Percentiles rank a stretch among this genome's conserved stretches.
Evolutionary conservation across 2,329 filamentous ascomycete genomes (phyloP).

Genomic region (Leptoxyphium fumago): DNA sequence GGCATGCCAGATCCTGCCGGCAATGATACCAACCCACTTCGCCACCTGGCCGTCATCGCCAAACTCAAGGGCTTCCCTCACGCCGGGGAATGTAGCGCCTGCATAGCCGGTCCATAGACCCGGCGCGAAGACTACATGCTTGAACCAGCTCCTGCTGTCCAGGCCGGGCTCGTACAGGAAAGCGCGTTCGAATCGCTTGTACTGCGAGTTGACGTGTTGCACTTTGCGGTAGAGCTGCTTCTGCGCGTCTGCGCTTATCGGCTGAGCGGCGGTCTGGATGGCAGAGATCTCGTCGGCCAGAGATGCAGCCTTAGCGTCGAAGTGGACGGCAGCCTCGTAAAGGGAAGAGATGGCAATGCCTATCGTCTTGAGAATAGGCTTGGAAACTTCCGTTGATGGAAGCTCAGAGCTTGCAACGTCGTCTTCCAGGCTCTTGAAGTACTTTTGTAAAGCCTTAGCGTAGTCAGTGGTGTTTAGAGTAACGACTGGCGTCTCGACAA

Average conservation of each 20-base stretch:
- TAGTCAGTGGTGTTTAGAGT: constrained; percentile 34
- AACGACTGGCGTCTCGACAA: constrained; percentile 33
- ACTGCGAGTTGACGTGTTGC: constrained; percentile 57
- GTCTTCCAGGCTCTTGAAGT: constrained; percentile 17
- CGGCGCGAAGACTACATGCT: constrained; percentile 80
- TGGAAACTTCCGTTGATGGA: constrained; percentile 1
- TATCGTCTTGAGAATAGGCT: constrained; percentile 31
- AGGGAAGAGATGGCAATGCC: constrained; percentile 36
- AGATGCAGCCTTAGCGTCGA: constrained; percentile 36
- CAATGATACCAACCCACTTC: constrained; percentile 28
- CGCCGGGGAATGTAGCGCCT: constrained; percentile 51
- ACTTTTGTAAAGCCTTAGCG: constrained; percentile 25
- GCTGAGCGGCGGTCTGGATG: not conserved
- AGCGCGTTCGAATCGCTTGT: constrained; percentile 68
- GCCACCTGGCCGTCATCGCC: constrained; percentile 23
- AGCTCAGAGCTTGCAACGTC: not conserved
- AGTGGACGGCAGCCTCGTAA: constrained; percentile 30
- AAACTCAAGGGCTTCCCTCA: constrained; percentile 47
- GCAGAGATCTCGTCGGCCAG: not conserved
- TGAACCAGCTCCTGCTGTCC: constrained; percentile 75
- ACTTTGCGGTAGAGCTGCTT: constrained; percentile 25
- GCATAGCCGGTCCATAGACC: constrained; percentile 85
- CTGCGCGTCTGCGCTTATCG: not conserved
- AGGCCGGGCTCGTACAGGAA: constrained; percentile 66
- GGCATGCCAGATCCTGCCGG: not conserved